These are phyloP conservation scores for Xerocomellus chrysenteron DNA, from an alignment of 768 basidiomycete species.

Conservation along the genomic window DNA sequence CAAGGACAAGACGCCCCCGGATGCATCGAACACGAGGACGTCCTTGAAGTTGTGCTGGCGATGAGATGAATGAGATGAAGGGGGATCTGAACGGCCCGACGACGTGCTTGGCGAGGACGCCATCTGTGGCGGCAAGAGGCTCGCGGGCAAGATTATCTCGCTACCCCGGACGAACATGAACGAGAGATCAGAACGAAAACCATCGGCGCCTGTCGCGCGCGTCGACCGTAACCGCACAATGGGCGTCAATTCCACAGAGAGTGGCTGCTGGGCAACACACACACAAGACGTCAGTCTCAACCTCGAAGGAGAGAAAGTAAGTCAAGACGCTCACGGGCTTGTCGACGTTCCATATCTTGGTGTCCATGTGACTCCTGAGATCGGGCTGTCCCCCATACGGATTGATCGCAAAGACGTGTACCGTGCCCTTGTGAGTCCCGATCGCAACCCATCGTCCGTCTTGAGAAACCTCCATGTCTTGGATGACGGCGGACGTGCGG, in stretches of 20 bases:
- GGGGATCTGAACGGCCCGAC: conserved; percentile 28
- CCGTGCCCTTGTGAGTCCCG: conserved; percentile 59
- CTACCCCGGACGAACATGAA: conserved; percentile 50
- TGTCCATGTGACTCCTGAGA: conserved; percentile 57
- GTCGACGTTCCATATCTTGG: conserved; percentile 52
- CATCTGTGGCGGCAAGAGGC: conserved; percentile 35
- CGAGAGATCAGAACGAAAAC: conserved; percentile 43
- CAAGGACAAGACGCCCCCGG: conserved; percentile 53
- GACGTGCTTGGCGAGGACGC: conserved; percentile 29
- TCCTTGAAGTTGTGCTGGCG: conserved; percentile 58
- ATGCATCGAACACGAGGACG: conserved; percentile 64
- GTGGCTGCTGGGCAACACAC: conserved; percentile 41
- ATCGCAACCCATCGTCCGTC: conserved; percentile 72
- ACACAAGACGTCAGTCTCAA: background rate
- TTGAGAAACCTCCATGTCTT: conserved; percentile 39
- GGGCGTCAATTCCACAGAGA: conserved; percentile 54
- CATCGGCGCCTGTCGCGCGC: conserved; percentile 28
- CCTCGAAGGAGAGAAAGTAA: background rate
- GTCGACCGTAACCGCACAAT: conserved; percentile 51
- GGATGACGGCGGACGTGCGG: conserved; percentile 63
- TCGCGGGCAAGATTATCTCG: conserved; percentile 37
- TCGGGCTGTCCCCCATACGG: conserved; percentile 74
- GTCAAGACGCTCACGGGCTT: conserved; percentile 39
- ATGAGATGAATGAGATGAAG: conserved; percentile 29
- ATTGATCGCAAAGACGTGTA: conserved; percentile 75